Conservation (phyloP, 176 grass and related monocot species). For the Aegilops speltoides region DNA sequence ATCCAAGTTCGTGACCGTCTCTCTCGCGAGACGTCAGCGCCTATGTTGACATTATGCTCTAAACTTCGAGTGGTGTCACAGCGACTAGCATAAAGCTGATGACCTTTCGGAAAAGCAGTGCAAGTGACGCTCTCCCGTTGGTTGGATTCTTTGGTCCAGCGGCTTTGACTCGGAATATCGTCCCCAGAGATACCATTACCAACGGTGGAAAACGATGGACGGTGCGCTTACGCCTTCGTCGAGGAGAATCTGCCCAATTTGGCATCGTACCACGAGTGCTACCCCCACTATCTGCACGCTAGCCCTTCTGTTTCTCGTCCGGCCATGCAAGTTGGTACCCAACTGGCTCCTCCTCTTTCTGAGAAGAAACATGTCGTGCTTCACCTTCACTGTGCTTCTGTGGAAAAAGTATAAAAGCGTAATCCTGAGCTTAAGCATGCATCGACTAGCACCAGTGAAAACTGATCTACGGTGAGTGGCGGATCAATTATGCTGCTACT, state of each 20-base stretch:
- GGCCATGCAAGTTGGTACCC: background rate
- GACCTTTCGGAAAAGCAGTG: background rate
- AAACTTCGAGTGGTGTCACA: conserved; percentile 17
- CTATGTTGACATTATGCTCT: conserved; percentile 23
- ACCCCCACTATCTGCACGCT: background rate
- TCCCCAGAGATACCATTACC: conserved; percentile 21
- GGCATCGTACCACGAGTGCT: conserved; percentile 27
- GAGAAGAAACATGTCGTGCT: background rate
- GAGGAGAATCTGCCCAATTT: conserved; percentile 41
- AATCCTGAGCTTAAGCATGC: conserved; percentile 1
- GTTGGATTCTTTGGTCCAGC: conserved; percentile 30
- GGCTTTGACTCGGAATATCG: conserved; percentile 29
- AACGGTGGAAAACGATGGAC: conserved; percentile 26
- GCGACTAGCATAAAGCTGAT: background rate
- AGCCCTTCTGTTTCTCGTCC: background rate
- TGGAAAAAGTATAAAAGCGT: background rate
- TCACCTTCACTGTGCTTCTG: background rate
- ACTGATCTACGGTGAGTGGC: conserved; percentile 23
- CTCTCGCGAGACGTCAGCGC: background rate
- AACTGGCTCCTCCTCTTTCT: background rate
- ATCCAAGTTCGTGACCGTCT: background rate
- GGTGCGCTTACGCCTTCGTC: background rate
- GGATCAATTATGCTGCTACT: conserved; percentile 41
- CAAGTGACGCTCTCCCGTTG: background rate
- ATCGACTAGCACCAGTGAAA: conserved; percentile 15